Base-by-base conservation (phyloP, 2,329 filamentous ascomycete genomes). In the Plectosphaerella plurivora region DNA sequence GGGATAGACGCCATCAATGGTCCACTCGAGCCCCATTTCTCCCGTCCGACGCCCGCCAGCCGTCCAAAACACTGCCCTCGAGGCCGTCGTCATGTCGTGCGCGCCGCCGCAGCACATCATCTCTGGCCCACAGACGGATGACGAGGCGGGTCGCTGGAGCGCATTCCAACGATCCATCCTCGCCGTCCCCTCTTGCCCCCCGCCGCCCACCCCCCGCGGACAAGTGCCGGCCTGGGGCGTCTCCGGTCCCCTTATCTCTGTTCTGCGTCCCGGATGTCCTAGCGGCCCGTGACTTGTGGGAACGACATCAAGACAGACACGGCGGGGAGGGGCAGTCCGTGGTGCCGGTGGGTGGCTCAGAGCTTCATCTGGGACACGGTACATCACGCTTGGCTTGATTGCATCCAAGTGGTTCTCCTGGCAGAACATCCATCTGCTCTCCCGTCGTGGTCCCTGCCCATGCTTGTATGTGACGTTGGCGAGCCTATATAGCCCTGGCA, bases 1-100 rank as follows among this genome's bases (percentile, higher is more conserved):
- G 55, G 45, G 46, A 50, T 47, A 47, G 44, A 51, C 51, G 50
- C 51, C 49, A 56, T 41, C 47, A 52, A 45, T 44, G 54, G 52
- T 56, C 52, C 46, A 55, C 53, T 22, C 20, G 25, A 48, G 52
- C 16, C 41, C 41, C 41, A 44, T 44, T 8, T 44, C 3, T n/a
- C 16, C 41, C 11, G 37, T 15, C 8, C 41, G 16, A 44, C 8
- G 41, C 41, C 41, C 37, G 37, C 37, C 41, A 18, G 41, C 41
- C 41, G n/a, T 44, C 41, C 41, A 44, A 33, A 33, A 44, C 41
- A 20, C 41, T 12, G 41, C 41, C 41, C 18, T 44, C n/a, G 41
- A 44, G n/a, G 15, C 41, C 41, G 41, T 18, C 41, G 41, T 44
- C 41, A 44, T 39, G 14, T 18, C 16, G 15, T 39, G 37, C 16